Evolutionary conservation across 768 basidiomycete genomes (phyloP).

Genomic region (Boletus sensibilis): DNA sequence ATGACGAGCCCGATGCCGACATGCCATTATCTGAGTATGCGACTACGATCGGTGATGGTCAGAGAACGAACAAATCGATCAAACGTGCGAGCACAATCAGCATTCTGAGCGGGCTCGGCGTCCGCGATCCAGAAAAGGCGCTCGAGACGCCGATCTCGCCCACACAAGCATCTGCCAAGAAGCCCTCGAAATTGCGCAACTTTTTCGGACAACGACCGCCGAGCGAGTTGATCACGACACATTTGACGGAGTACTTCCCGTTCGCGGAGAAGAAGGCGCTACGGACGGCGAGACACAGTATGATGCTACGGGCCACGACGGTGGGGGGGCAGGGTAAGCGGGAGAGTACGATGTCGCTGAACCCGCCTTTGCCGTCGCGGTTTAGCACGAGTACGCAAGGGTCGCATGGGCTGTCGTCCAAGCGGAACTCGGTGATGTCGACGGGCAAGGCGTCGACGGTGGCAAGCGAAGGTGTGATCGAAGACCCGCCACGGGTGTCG

Average conservation of each 20-base stretch:
- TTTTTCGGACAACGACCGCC: constrained; percentile 99
- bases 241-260: constrained; percentile 95
- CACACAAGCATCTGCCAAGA: constrained; percentile 35
- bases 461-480: constrained; percentile 27
- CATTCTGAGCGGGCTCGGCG: constrained; percentile 90
- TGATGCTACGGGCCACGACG: constrained; percentile 61
- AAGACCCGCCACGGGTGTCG: constrained; percentile 69
- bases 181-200: constrained; percentile 78
- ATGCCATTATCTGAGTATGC: constrained; percentile 31
- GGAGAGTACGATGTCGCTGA: constrained; percentile 45
- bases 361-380: constrained; percentile 41
- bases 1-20: constrained; percentile 42
- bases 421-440: constrained; percentile 39
- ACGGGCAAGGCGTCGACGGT: constrained; percentile 35
- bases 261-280: constrained; percentile 88
- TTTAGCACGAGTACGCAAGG: constrained; percentile 37
- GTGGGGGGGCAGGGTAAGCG: constrained; percentile 39
- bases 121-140: constrained; percentile 70
- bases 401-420: constrained; percentile 47
- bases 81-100: constrained; percentile 95
- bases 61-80: constrained; percentile 25
- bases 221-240: constrained; percentile 93
- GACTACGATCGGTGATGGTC: constrained; percentile 29
- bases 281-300: constrained; percentile 85
- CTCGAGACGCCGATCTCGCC: constrained; percentile 59